Evolutionary conservation across 257 asterid genomes (phyloP).

Genomic region (Petunia secreta): DNA sequence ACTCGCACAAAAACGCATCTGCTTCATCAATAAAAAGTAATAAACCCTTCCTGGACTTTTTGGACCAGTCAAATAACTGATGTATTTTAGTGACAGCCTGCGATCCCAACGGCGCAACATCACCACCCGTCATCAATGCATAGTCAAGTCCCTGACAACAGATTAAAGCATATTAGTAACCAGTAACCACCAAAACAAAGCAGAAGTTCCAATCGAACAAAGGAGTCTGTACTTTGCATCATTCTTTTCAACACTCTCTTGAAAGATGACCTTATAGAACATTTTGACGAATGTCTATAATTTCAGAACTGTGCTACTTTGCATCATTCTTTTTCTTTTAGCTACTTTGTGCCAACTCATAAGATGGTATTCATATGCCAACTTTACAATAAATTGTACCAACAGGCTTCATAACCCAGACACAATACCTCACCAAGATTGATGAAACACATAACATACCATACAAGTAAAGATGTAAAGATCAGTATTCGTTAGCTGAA

Average conservation of each 20-base stretch:
- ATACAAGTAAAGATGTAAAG: neutral
- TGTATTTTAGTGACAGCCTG: constrained; percentile 98
- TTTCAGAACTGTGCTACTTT: neutral
- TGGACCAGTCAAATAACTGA: constrained; percentile 94
- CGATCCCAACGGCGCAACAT: constrained; percentile 91
- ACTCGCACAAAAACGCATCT: constrained; percentile 99
- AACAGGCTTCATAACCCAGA: constrained; percentile 7
- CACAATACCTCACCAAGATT: neutral
- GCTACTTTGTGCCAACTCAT: neutral
- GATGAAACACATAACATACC: constrained; percentile 1
- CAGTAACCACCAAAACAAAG: constrained; percentile 7
- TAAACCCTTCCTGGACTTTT: constrained; percentile 84
- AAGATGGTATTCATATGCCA: constrained; percentile 15
- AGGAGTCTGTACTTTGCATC: no score
- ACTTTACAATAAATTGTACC: neutral
- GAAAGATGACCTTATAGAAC: neutral
- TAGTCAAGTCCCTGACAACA: constrained; percentile 86
- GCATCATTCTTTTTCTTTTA: neutral
- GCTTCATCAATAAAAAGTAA: constrained; percentile 97
- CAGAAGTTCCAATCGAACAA: neutral
- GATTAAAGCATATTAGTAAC: constrained; percentile 28
- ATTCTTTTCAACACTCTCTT: neutral
- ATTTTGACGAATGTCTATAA: neutral
- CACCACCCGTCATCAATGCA: constrained; percentile 99
- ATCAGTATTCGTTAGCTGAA: neutral